Conservation (phyloP, 192 early-diverging fungal genomes). For the Phycomyces nitens region DNA sequence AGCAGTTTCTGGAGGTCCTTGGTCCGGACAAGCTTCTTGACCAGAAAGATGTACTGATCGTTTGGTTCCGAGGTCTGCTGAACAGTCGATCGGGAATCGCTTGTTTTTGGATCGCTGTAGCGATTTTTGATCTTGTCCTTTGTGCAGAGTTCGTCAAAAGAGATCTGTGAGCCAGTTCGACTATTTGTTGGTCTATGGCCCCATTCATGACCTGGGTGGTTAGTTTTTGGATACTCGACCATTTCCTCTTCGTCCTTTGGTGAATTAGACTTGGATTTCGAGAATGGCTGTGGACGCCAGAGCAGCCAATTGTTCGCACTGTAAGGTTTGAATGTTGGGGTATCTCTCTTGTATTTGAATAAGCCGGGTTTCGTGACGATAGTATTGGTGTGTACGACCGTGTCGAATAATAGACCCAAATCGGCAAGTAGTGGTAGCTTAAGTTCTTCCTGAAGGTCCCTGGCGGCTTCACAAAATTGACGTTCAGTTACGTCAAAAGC, state of each 20-base stretch:
- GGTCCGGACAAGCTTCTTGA: slow-evolving; percentile 21
- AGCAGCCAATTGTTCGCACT: not conserved
- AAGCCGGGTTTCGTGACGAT: slow-evolving; percentile 9
- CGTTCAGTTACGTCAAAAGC: slow-evolving; percentile 18
- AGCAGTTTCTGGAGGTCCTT: slow-evolving; percentile 17
- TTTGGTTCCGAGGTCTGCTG: not conserved
- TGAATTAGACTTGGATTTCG: not conserved
- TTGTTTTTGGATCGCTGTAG: not conserved
- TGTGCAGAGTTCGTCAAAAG: not conserved
- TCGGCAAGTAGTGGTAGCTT: slow-evolving; percentile 1
- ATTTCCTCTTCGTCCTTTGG: not conserved
- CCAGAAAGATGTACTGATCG: slow-evolving; percentile 34
- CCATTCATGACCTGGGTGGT: too few species aligned
- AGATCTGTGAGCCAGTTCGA: too few species aligned
- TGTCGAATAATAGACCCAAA: slow-evolving; percentile 16
- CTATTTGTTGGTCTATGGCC: too few species aligned
- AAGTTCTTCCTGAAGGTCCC: slow-evolving; percentile 7
- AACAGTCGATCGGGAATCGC: too few species aligned
- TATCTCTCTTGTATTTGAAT: slow-evolving; percentile 5
- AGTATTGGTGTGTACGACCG: slow-evolving; percentile 18
- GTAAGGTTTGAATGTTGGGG: not conserved
- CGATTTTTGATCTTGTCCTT: not conserved
- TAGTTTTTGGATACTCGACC: not conserved
- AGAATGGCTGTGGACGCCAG: not conserved
- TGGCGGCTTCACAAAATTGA: slow-evolving; percentile 8